Base-by-base conservation (phyloP, 108 stramenopile species). In the Seminavis robusta region DNA sequence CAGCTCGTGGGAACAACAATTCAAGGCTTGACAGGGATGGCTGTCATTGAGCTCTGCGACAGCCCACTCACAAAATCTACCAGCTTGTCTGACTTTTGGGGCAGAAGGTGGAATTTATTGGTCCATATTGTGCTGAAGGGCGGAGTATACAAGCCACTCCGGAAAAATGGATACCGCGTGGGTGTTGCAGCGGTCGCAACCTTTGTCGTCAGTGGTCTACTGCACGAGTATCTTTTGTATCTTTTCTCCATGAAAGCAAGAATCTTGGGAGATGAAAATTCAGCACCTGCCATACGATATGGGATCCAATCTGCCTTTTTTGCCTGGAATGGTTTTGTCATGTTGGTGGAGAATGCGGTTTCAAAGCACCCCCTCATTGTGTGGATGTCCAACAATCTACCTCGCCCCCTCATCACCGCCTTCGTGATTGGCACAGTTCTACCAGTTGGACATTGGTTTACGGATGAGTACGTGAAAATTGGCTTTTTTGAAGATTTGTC, bases 51-150 rank as follows among this genome's bases (percentile, higher is more conserved):
- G n/a, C n/a, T n/a, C n/a, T n/a, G n/a, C n/a, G n/a, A n/a, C 17
- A 61, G 54, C 50, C 71, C 71, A 0, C 41, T 72, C 8, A 17
- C 53, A 19, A 52, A n/a, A n/a, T n/a, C n/a, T n/a, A n/a, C n/a
- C n/a, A n/a, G n/a, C n/a, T n/a, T n/a, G n/a, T 53, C 63, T 33
- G 77, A 79, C 27, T 79, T 79, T 49, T 79, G 77, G 77, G 66
- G 67, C 1, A 51, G 53, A 11, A 23, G 73, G n/a, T 79, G 77
- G 77, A 79, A 79, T 46, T 15, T 57, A 2, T 4, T 79, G 3
- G 54, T 79, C 0, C 77, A 79, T 51, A 23, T 34, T 10, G 67
- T 60, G 1, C 57, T 79, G 46, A 79, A 79, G 39, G 39, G 77
- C 15, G 73, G 73, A n/a, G 49, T 79, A 9, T 79, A 63, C 49